A percentile compares a stretch with the other conserved stretches of the same genome.
Conservation (phyloP, 176 grass and related monocot species). For the Saccharum spontaneum region DNA sequence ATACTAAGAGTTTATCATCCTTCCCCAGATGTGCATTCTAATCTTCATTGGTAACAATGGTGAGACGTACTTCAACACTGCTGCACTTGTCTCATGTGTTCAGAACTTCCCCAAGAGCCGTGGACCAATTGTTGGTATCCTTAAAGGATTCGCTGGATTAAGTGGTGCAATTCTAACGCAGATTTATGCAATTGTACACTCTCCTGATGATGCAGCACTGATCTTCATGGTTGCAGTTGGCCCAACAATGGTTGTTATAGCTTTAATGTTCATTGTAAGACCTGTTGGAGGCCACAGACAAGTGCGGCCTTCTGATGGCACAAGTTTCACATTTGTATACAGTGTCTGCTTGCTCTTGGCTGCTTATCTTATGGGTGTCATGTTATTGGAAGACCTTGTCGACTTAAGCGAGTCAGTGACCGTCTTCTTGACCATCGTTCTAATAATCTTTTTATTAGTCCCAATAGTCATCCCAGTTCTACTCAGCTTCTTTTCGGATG, state of each 20-base stretch:
- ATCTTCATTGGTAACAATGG: conserved; percentile 88
- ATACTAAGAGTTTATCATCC: conserved; percentile 19
- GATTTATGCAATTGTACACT: conserved; percentile 70
- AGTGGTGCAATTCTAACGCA: conserved; percentile 89
- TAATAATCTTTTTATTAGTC: conserved; percentile 55
- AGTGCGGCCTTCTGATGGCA: conserved; percentile 63
- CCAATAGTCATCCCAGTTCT: conserved; percentile 76
- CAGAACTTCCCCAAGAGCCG: conserved; percentile 93
- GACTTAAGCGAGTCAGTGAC: conserved; percentile 48
- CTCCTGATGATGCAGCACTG: conserved; percentile 53
- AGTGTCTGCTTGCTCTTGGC: conserved; percentile 72
- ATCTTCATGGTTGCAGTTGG: conserved; percentile 88
- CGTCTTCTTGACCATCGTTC: conserved; percentile 53
- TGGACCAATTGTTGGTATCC: conserved; percentile 89
- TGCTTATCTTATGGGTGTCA: conserved; percentile 82
- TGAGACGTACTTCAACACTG: conserved; percentile 93
- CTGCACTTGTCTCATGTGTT: conserved; percentile 84
- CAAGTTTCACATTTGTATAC: conserved; percentile 84
- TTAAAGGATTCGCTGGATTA: conserved; percentile 90
- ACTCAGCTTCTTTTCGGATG: conserved; percentile 55
- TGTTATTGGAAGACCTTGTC: conserved; percentile 81
- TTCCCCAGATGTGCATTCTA: conserved; percentile 82
- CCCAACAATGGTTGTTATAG: conserved; percentile 69
- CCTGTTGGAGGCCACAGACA: conserved; percentile 76
- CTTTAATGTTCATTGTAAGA: conserved; percentile 85